Base-by-base conservation (phyloP, 768 basidiomycete genomes). In the Boletales sp. region DNA sequence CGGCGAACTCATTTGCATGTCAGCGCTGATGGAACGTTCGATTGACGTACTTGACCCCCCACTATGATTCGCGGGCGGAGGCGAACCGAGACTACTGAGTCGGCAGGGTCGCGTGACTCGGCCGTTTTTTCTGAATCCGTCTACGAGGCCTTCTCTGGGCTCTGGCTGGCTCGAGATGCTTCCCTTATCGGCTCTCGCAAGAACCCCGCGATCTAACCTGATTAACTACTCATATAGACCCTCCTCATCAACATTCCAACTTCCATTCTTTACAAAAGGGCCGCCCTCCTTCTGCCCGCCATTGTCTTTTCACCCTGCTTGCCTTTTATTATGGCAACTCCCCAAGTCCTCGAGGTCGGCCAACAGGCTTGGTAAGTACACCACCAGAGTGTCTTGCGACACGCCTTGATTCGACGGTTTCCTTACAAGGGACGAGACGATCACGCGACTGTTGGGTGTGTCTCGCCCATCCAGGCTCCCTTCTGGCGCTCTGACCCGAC, bases 281-380 rank as follows among this genome's bases (percentile, higher is more conserved):
- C 54, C 58, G 51, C 55, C 60, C 60, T 53, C 36, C 44, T 44
- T 57, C 54, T 28, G 51, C 50, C 55, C 54, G 49, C 57, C 32
- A 49, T 51, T 59, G 55, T 54, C 57, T 73, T 68, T 71, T 68
- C 61, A 55, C 57, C 63, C 52, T 56, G 53, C 57, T 64, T 63
- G 59, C 65, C 72, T 64, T 69, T 73, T 21, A 75, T 70, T 61
- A 68, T 68, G 66, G 68, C 69, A 68, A 78, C 82, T 77, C 76
- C 82, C 73, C 76, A 79, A 61, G 66, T 75, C 72, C 77, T 70
- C 53, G 82, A 82, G 73, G 73, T 74, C 51, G 81, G 72, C 67
- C 79, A 83, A 65, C 82, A 82, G 64, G 72, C 80, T 55, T 87
- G 86, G 85, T 85, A 52, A 65, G 80, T 73, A 46, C 54, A 49